Evolutionary conservation across 2,329 filamentous ascomycete species (phyloP), one percentile per base, ranked within the genome.

Genomic region (Colletotrichum godetiae): DNA sequence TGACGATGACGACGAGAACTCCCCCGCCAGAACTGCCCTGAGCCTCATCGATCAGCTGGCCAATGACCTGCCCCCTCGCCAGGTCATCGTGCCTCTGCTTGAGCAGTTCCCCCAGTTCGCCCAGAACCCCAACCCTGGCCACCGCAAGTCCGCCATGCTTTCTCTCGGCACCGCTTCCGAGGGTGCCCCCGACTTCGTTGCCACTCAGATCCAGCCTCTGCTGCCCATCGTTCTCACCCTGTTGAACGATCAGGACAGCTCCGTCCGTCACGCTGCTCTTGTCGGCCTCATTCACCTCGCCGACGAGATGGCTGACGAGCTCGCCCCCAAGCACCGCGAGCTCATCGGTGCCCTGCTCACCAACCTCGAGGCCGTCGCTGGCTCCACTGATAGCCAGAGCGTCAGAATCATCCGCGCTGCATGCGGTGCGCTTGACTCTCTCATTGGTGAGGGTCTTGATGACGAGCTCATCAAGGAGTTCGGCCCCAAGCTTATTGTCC

Each of bases 181-280:
- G 87, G 97, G 97, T 78, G 96, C 97, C 35, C 97, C 97, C 19
- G 97, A 99, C 83, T 99, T 98, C 84, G 95, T 98, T 80, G 95
- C 94, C 76, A 98, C 95, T 24, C 97, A 99, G 84, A 90, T 98
- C 75, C 89, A 93, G 79, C 90, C 93, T 76, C 93, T 98, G 76
- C 91, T 98, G 82, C 97, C 97, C 61, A 88, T 94, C 77, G 92
- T 98, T 72, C 88, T 98, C 71, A 92, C 91, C 79, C 89, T 98
- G 10, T 90, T 99, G 52, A 89, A 95, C 80, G 97, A 99, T 80
- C 87, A 90, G n/a, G 94, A 97, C 77, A 88, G 91, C 77, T 92
- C 92, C 78, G 97, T 99, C 72, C 92, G 97, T 74, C 93, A 95
- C 81, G 95, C 96, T 62, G 93, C 97, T 27, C 88, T 98, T 58